A percentile compares a stretch with the other conserved stretches of the same genome.
phyloP scores from a whole-genome alignment of 2,329 filamentous ascomycete species.

The Botryotinia narcissicola region DNA sequence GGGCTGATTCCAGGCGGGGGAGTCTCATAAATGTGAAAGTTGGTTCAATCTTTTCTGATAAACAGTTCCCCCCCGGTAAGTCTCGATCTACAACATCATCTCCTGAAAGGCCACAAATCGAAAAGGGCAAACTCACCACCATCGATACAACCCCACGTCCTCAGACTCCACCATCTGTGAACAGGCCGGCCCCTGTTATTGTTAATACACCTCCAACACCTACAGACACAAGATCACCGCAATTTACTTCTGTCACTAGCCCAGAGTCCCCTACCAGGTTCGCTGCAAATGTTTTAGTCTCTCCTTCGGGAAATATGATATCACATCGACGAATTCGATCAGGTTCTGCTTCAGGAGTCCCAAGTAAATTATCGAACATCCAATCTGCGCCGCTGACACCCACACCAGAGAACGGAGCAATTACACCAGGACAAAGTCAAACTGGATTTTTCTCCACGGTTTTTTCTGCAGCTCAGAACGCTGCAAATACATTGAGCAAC shows the following conservation, averaged over 20 bases:
- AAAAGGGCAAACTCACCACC: constrained; percentile 27
- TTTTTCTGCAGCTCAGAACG: constrained; percentile 89
- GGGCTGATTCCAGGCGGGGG: constrained; percentile 31
- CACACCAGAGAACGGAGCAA: constrained; percentile 63
- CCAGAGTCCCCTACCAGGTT: constrained; percentile 24
- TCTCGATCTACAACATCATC: constrained; percentile 29
- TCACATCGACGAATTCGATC: constrained; percentile 65
- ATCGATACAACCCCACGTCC: constrained; percentile 35
- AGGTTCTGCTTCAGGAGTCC: constrained; percentile 49
- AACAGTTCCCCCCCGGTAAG: constrained; percentile 25
- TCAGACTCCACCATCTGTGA: constrained; percentile 34
- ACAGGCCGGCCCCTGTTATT: constrained; percentile 49
- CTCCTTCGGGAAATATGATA: constrained; percentile 68
- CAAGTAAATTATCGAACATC: constrained; percentile 84
- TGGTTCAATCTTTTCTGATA: constrained; percentile 36
- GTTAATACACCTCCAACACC: constrained; percentile 67
- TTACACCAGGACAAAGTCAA: constrained; percentile 45
- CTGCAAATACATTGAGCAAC: constrained; percentile 71
- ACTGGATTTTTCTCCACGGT: constrained; percentile 90
- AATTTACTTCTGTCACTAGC: constrained; percentile 32
- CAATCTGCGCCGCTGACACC: constrained; percentile 72
- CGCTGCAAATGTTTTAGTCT: constrained; percentile 55
- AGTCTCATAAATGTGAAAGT: constrained; percentile 35
- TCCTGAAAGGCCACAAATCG: constrained; percentile 34
- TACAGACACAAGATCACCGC: constrained; percentile 44